Evolutionary conservation across 2,329 filamentous ascomycete species (phyloP), one percentile per base, ranked within the genome.

Genomic region (Juglanconis sp.): DNA sequence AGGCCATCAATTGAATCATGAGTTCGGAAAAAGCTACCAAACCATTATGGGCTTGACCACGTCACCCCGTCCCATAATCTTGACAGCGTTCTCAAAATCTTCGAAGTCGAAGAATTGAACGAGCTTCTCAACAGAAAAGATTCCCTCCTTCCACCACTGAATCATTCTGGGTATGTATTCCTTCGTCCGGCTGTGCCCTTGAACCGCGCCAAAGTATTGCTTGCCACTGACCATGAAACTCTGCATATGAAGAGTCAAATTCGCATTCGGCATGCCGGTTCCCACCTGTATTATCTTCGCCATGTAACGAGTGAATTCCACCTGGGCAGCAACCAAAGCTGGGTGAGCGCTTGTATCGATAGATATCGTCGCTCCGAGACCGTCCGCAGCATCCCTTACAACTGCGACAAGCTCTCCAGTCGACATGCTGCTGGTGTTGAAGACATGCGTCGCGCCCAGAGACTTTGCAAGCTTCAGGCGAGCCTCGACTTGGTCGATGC

Each of bases 261-360:
- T 72, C 5, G 74, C 71, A 2, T 77, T 75, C 2, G 76, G 72
- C 46, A 76, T 74, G 5, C 80, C 74, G 0, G 76, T 76, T 0
- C 81, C 81, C 17, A 84, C 77, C 64, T 82, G 77, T 5, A 83
- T 73, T 32, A 82, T 73, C 62, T 77, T 78, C 1, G 80, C 81
- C 59, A 74, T 74, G 35, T 75, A 74, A 11, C 76, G 69, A 5
- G 79, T 74, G 38, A 74, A 74, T 2, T 76, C 71, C 2, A 81
- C 62, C 1, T 73, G 75, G 3, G 76, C 76, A 8, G 76, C 69
- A 15, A 82, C 60, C 4, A 62, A 56, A 68, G 59, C 82, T 62
- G 44, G 74, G 60, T 42, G 74, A 0, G 79, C 82, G 1, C 79
- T 83, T 0, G 80, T 82, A 57, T 84, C 81, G 54, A 84, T 72